Evolutionary conservation across 2,329 filamentous ascomycete species (phyloP), one percentile per base, ranked within the genome.

Genomic region (Fonsecaea pedrosoi): DNA sequence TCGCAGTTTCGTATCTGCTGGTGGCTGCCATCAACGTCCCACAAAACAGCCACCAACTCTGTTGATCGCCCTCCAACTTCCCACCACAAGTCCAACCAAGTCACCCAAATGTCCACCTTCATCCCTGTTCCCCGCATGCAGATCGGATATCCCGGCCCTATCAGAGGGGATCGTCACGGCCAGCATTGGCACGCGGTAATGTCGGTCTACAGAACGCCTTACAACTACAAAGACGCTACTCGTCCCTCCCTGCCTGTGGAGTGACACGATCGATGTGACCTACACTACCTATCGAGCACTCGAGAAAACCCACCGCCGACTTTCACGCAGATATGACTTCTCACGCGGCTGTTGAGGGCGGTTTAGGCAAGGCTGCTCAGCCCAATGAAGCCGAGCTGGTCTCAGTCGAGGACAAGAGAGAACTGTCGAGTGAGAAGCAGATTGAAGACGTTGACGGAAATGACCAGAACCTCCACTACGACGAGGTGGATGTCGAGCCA

Each of bases 401-500:
- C 9, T 61, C 63, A 10, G 32, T 65, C 34, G 58, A 60, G 8
- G 63, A 65, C 38, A 65, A 60, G 32, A 56, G 37, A 30, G 58
- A 56, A 4, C 5, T 62, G n/a, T 54, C 62, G 6, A 58, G 37
- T 13, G 66, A 65, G 32, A 67, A 69, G 21, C 65, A 68, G 38
- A 35, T 68, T n/a, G 68, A 69, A 21, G 54, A 69, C 42, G 55
- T 54, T 21, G 59, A 50, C n/a, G 40, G 15, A 10, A 40, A 59
- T 32, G 62, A 65, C 13, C 37, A 45, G 2, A 70, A 70, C 56
- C 66, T 70, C 9, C 50, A 66, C 7, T 70, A 68, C 50, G 63
- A 66, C 18, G 68, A 69, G 18, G 64, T 48, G 6, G 68, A 70
- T 12, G 68, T 67, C 37, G 70, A 70, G 42, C 70, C 70, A n/a